Percentiles rank a stretch among this genome's conserved stretches.
Evolutionary conservation across 768 basidiomycete species (phyloP).

Genomic region (Mycena haematopus): DNA sequence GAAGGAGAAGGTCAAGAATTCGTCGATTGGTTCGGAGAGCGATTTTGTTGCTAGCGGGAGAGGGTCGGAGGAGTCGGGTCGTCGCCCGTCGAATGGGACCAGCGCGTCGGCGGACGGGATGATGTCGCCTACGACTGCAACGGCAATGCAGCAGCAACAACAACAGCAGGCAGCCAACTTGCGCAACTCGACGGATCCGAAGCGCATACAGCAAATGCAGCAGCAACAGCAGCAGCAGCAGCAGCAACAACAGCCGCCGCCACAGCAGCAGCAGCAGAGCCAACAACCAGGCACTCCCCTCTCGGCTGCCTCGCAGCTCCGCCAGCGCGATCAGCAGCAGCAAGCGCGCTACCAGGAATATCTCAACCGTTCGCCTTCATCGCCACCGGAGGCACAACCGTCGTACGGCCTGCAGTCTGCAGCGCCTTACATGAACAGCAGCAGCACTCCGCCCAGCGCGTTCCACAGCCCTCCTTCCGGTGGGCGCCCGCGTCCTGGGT

Average conservation of each 20-base stretch:
- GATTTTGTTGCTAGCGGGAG: conserved; percentile 48
- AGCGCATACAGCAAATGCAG: conserved; percentile 32
- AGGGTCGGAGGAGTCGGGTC: conserved; percentile 69
- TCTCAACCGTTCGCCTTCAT: conserved; percentile 84
- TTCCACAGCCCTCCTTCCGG: conserved; percentile 50
- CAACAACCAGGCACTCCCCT: conserved; percentile 35
- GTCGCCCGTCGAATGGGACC: conserved; percentile 40
- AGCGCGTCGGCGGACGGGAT: conserved; percentile 37
- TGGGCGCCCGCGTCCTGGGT: conserved; percentile 74
- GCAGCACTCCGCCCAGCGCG: conserved; percentile 40
- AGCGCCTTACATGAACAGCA: conserved; percentile 57
- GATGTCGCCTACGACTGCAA: conserved; percentile 59
- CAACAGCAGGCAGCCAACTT: conserved; percentile 40
- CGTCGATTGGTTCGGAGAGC: conserved; percentile 59
- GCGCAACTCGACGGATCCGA: conserved; percentile 38
- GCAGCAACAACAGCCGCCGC: conserved; percentile 33
- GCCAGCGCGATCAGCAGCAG: conserved; percentile 88
- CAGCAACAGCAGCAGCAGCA: conserved; percentile 34
- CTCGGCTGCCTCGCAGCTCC: conserved; percentile 65
- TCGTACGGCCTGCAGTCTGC: conserved; percentile 82
- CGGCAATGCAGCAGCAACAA: conserved; percentile 67
- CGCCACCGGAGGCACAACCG: conserved; percentile 75
- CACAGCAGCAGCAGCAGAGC: no score
- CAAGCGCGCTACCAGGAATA: conserved; percentile 89
- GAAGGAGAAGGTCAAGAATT: conserved; percentile 66